A percentile compares a stretch with the other conserved stretches of the same genome.
phyloP scores from a whole-genome alignment of 2,329 filamentous ascomycete species.

The Colletotrichum sidae region DNA sequence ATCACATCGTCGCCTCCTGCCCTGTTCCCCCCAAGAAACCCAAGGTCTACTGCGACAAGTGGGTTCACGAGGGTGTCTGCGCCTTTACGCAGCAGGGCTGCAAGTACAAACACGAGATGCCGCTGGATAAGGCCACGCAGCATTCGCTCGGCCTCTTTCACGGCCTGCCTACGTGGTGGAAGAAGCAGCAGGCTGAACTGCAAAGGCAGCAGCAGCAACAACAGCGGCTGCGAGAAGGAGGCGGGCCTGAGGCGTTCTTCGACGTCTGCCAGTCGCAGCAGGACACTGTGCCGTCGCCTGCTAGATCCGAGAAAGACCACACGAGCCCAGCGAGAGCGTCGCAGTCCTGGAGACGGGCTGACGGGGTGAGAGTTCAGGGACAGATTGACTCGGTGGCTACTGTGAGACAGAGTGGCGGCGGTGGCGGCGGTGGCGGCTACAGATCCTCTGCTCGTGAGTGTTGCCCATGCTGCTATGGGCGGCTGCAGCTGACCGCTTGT shows the following conservation, averaged over 20 bases:
- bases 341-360: slow-evolving; percentile 28
- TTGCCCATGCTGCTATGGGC: background rate
- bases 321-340: slow-evolving; percentile 19
- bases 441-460: slow-evolving; percentile 9
- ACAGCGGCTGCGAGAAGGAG: slow-evolving; percentile 9
- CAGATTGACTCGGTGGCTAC: slow-evolving; percentile 11
- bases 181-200: slow-evolving; percentile 62
- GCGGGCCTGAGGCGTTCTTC: slow-evolving; percentile 2
- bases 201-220: slow-evolving; percentile 39
- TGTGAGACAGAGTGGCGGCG: background rate
- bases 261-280: slow-evolving; percentile 8
- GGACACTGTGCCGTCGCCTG: slow-evolving; percentile 1
- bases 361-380: slow-evolving; percentile 5
- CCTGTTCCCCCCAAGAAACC: slow-evolving; percentile 56
- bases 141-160: slow-evolving; percentile 77
- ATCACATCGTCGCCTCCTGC: slow-evolving; percentile 38
- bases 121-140: slow-evolving; percentile 73
- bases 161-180: slow-evolving; percentile 71
- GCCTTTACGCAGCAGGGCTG: slow-evolving; percentile 89
- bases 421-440: slow-evolving; percentile 4
- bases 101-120: slow-evolving; percentile 93
- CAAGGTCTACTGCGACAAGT: slow-evolving; percentile 89
- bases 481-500: background rate
- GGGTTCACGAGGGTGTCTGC: slow-evolving; percentile 88
- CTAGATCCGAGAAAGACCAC: slow-evolving; percentile 11